Conservation (phyloP, 2,329 filamentous ascomycete species). For the Exophiala aquamarina region DNA sequence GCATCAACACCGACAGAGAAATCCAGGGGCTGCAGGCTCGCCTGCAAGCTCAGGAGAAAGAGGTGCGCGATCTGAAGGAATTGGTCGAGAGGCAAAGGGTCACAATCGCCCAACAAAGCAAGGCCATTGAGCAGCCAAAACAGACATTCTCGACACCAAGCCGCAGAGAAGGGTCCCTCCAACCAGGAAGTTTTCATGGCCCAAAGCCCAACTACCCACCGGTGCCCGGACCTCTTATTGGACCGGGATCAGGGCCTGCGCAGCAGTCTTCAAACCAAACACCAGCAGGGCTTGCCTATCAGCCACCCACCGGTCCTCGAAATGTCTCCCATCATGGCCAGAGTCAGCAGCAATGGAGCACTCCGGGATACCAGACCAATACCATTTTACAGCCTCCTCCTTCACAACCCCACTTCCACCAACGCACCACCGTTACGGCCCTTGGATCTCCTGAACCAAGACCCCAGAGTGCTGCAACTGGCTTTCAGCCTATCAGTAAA, state of each 20-base stretch:
- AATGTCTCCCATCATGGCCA: not conserved
- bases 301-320: too few species aligned
- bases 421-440: constrained; percentile 6
- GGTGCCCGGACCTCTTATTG: not conserved
- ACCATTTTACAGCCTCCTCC: not conserved
- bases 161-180: constrained; percentile 2
- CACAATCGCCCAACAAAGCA: constrained; percentile 22
- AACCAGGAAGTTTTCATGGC: constrained; percentile 3
- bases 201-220: constrained; percentile 2
- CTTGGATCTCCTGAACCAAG: constrained; percentile 17
- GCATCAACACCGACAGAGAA: constrained; percentile 9
- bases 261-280: too few species aligned
- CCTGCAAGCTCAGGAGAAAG: constrained; percentile 9
- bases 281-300: too few species aligned
- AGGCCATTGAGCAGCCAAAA: constrained; percentile 16
- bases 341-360: not conserved
- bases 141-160: constrained; percentile 10
- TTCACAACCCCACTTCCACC: constrained; percentile 6
- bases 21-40: constrained; percentile 9
- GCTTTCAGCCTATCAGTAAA: not conserved
- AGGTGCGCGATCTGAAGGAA: constrained; percentile 8
- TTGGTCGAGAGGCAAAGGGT: constrained; percentile 11
- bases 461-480: constrained; percentile 5
- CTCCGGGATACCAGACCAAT: too few species aligned
- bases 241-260: too few species aligned